phyloP scores from a whole-genome alignment of 768 basidiomycete species.

The Termitomyces sp. region DNA sequence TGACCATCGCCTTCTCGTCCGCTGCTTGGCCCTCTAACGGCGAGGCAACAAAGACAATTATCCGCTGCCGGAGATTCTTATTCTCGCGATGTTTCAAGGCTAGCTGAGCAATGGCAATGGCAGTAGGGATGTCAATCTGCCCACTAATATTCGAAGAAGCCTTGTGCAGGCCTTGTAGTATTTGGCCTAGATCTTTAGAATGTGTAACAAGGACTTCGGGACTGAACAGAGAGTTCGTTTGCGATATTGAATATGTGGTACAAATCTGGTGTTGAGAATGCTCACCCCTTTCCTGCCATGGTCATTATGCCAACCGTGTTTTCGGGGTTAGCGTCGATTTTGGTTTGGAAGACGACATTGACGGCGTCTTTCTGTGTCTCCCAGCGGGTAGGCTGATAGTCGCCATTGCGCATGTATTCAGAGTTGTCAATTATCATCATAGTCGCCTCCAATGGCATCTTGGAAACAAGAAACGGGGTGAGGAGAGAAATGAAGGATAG shows the following conservation, averaged over 20 bases:
- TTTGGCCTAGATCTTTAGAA: constrained; percentile 91
- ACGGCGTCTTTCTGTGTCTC: constrained; percentile 92
- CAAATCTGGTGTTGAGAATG: neutral
- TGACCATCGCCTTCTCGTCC: constrained; percentile 78
- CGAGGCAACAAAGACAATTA: constrained; percentile 91
- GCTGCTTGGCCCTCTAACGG: constrained; percentile 71
- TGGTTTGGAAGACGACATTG: constrained; percentile 84
- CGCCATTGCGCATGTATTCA: constrained; percentile 95
- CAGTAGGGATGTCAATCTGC: constrained; percentile 81
- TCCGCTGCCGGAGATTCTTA: constrained; percentile 95
- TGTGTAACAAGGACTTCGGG: constrained; percentile 97
- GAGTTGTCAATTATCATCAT: constrained; percentile 99
- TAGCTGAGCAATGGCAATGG: constrained; percentile 91
- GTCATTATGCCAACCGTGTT: constrained; percentile 98
- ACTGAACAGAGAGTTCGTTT: constrained; percentile 34
- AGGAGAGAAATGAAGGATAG: constrained; percentile 8
- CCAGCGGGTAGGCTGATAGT: constrained; percentile 84
- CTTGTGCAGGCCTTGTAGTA: constrained; percentile 74
- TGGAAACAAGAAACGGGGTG: constrained; percentile 24
- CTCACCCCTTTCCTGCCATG: constrained; percentile 94
- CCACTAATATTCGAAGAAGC: constrained; percentile 76
- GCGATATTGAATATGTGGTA: neutral
- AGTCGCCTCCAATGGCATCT: constrained; percentile 95
- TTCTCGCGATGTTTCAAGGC: constrained; percentile 97
- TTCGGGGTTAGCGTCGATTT: constrained; percentile 95